phyloP scores from a whole-genome alignment of 2,329 filamentous ascomycete genomes.

The Capronia coronata region DNA sequence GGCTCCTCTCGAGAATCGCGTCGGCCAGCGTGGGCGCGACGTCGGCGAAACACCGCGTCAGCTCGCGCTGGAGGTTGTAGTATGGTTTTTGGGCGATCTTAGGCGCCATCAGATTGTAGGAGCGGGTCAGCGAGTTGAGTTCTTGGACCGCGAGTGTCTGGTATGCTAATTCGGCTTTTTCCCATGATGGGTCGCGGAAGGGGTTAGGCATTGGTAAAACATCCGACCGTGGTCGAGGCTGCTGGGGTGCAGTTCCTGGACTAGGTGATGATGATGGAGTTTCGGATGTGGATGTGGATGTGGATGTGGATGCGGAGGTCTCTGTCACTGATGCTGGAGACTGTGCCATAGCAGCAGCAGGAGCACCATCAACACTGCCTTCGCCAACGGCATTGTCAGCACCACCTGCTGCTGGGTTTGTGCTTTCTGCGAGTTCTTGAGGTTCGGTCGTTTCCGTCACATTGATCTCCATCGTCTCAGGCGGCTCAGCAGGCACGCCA shows the following conservation, averaged over 20 bases:
- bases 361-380: too few relatives aligned
- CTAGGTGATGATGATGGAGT: too few relatives aligned
- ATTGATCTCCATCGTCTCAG: conserved; percentile 24
- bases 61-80: conserved; percentile 73
- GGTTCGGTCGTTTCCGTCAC: conserved; percentile 27
- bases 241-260: too few relatives aligned
- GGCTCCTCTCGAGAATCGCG: conserved; percentile 65
- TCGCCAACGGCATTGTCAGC: not conserved
- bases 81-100: conserved; percentile 90
- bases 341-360: not conserved
- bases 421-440: not conserved
- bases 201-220: conserved; percentile 46
- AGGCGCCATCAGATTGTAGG: conserved; percentile 93
- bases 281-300: too few relatives aligned
- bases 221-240: conserved; percentile 18
- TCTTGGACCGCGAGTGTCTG: conserved; percentile 67
- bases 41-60: conserved; percentile 74
- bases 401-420: not conserved
- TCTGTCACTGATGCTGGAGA: conserved; percentile 6
- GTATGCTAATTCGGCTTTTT: conserved; percentile 65
- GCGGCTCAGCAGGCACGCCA: conserved; percentile 8
- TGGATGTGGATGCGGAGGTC: conserved; percentile 2
- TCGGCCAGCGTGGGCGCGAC: conserved; percentile 69
- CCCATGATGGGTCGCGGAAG: conserved; percentile 74
- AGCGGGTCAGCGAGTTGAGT: conserved; percentile 72